Evolutionary conservation across 2,329 filamentous ascomycete species (phyloP).

Genomic region (Endoconidiophora laricicola): DNA sequence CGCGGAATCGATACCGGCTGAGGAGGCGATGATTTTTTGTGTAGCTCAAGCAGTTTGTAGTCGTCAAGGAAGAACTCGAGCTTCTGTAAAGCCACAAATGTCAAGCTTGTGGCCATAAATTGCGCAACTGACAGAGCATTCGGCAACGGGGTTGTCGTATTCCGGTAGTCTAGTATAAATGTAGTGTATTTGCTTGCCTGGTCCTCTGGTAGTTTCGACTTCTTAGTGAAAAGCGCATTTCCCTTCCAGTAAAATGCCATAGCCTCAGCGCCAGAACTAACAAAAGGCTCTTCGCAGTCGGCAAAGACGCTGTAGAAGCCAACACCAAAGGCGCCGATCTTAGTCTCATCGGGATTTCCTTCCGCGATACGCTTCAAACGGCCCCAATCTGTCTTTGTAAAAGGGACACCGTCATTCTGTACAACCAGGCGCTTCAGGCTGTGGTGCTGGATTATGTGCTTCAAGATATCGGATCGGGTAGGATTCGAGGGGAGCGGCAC

Average conservation of each 20-base stretch:
- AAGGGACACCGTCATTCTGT: conserved; percentile 79
- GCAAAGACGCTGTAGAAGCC: conserved; percentile 98
- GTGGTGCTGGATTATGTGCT: conserved; percentile 70
- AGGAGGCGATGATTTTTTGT: conserved; percentile 73
- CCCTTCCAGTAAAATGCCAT: conserved; percentile 99
- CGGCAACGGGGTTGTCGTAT: conserved; percentile 70
- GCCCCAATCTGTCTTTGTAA: conserved; percentile 81
- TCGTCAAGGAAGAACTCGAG: conserved; percentile 88
- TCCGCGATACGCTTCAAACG: conserved; percentile 94
- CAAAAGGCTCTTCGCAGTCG: conserved; percentile 93
- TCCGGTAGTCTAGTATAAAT: conserved; percentile 92
- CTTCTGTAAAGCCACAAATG: conserved; percentile 75
- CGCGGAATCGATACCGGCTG: conserved; percentile 54
- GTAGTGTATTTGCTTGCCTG: conserved; percentile 57
- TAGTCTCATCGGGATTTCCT: conserved; percentile 95
- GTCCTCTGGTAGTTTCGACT: conserved; percentile 53
- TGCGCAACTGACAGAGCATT: conserved; percentile 74
- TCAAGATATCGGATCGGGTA: conserved; percentile 54
- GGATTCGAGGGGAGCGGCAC: conserved; percentile 52
- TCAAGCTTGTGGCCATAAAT: conserved; percentile 86
- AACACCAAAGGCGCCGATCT: conserved; percentile 96
- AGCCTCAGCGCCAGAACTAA: conserved; percentile 77
- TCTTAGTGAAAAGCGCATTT: conserved; percentile 89
- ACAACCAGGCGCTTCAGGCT: conserved; percentile 78
- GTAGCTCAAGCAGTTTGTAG: conserved; percentile 59